phyloP scores from a whole-genome alignment of 2,329 filamentous ascomycete species.

The Penicillium sp. region DNA sequence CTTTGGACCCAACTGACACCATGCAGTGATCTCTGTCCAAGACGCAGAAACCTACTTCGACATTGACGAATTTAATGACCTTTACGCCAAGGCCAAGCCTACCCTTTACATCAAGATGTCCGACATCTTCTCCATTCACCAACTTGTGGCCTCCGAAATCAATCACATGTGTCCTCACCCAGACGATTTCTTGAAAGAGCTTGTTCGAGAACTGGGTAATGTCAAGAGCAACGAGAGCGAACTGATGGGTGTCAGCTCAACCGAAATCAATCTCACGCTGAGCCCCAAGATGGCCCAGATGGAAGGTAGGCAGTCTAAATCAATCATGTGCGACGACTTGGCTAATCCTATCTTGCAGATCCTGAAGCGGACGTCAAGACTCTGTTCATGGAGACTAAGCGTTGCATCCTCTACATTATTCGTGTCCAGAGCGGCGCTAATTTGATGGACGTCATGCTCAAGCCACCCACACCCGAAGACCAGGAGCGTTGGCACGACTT shows the following conservation, averaged over 20 bases:
- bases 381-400: constrained; percentile 97
- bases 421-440: constrained; percentile 89
- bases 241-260: constrained; percentile 80
- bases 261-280: constrained; percentile 87
- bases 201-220: constrained; percentile 89
- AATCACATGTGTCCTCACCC: constrained; percentile 73
- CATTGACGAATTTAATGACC: constrained; percentile 97
- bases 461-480: constrained; percentile 82
- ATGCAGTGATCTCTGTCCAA: constrained; percentile 73
- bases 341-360: constrained; percentile 53
- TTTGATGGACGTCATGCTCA: constrained; percentile 92
- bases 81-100: constrained; percentile 94
- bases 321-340: neutral
- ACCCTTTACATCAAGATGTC: constrained; percentile 99
- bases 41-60: constrained; percentile 92
- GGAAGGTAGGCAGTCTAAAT: constrained; percentile 55
- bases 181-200: constrained; percentile 87
- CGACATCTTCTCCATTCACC: constrained; percentile 96
- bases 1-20: constrained; percentile 34
- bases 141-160: constrained; percentile 78
- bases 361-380: constrained; percentile 90
- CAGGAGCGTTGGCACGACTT: constrained; percentile 84
- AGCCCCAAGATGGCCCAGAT: constrained; percentile 87
- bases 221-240: constrained; percentile 96
- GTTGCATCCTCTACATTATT: constrained; percentile 96